Evolutionary conservation across 129 eudicot species (phyloP).

Genomic region (Flaveria brownii): DNA sequence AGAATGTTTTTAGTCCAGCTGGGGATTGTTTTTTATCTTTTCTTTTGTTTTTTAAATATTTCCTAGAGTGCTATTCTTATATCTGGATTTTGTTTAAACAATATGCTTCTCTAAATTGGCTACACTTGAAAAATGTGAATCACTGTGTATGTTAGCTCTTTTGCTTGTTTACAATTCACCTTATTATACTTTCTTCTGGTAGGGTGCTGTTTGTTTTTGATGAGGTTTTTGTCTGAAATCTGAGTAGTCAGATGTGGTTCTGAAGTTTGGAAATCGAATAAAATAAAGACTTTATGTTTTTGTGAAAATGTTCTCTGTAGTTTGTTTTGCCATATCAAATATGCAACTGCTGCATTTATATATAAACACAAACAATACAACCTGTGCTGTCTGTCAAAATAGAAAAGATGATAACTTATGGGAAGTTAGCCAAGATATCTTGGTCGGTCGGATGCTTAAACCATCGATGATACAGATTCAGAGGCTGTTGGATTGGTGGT

Average conservation of each 20-base stretch:
- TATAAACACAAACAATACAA: too few relatives aligned
- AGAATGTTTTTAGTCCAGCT: not conserved
- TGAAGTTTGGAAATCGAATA: not conserved
- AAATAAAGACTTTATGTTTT: not conserved
- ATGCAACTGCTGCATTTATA: not conserved
- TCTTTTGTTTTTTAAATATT: not conserved
- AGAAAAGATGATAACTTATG: too few relatives aligned
- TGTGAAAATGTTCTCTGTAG: not conserved
- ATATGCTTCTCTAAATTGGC: not conserved
- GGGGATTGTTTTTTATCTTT: not conserved
- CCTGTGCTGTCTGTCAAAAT: not conserved
- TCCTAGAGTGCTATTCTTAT: not conserved
- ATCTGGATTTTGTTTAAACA: too few relatives aligned
- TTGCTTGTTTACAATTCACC: not conserved
- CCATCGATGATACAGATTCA: not conserved
- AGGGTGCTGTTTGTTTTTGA: not conserved
- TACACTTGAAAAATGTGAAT: not conserved
- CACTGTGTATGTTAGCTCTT: not conserved
- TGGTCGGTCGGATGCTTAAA: not conserved
- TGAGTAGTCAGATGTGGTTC: not conserved
- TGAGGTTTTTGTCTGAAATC: not conserved
- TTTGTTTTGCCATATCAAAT: not conserved
- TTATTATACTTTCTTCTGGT: not conserved
- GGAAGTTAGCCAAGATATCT: not conserved
- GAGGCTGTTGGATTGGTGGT: too few relatives aligned